Conservation (phyloP, 257 asterid genomes). For the Rhazya stricta region DNA sequence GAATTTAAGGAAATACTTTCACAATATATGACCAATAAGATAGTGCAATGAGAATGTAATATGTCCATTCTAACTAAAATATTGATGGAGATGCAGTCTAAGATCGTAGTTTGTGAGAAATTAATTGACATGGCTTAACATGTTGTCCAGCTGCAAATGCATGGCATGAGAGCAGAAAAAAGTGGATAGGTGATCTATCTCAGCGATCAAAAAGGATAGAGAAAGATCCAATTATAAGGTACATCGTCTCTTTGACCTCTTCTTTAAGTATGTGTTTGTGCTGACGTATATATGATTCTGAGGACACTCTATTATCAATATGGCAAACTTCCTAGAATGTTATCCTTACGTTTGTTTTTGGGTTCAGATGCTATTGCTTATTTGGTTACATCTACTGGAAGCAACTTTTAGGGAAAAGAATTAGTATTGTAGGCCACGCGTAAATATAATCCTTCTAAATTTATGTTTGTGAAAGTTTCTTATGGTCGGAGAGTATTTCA, state of each 20-base stretch:
- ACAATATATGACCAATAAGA: neutral
- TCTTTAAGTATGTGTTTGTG: neutral
- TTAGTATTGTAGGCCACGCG: neutral
- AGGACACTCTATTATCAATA: neutral
- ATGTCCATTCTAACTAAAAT: neutral
- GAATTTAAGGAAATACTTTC: neutral
- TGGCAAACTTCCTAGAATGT: neutral
- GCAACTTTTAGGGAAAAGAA: neutral
- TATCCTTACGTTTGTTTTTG: neutral
- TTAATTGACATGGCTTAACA: neutral
- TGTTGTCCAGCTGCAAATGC: constrained; percentile 67
- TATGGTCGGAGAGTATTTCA: neutral
- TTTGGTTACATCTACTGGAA: neutral
- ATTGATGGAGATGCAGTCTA: neutral
- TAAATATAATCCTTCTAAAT: neutral
- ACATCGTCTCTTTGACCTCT: neutral
- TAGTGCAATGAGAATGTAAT: neutral
- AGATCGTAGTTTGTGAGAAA: neutral
- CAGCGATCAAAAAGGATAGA: constrained; percentile 40
- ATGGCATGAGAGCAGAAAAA: constrained; percentile 74
- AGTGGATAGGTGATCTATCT: constrained; percentile 66
- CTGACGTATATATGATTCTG: neutral
- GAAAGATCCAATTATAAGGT: constrained; percentile 90
- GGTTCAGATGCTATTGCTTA: neutral
- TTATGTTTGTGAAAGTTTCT: neutral